A percentile compares a stretch with the other conserved stretches of the same genome.
These are phyloP conservation scores for Fomitopsis betulina DNA, from an alignment of 1,284 basidiomycete genomes.

Conservation along the genomic window DNA sequence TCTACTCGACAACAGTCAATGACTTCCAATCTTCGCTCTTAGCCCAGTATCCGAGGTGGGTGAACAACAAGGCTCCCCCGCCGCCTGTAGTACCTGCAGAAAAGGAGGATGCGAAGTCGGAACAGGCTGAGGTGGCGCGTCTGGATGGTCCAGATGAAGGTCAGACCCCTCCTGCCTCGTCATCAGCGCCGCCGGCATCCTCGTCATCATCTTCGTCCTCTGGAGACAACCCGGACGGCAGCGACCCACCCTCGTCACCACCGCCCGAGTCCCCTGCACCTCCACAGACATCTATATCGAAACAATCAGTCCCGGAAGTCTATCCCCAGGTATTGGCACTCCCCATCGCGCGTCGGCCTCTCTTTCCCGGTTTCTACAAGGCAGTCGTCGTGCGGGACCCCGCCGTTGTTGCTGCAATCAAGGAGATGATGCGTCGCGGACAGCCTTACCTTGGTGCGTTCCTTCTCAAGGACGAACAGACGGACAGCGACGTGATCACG, in stretches of 20 bases:
- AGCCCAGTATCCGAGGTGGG: constrained; percentile 26
- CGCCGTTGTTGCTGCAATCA: constrained; percentile 89
- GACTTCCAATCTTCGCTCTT: constrained; percentile 23
- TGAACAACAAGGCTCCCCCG: constrained; percentile 18
- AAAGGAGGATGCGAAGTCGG: constrained; percentile 12
- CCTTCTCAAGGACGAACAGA: constrained; percentile 91
- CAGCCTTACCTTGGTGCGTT: constrained; percentile 99
- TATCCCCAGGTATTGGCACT: constrained; percentile 96
- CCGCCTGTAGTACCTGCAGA: constrained; percentile 11
- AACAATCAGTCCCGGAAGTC: constrained; percentile 79
- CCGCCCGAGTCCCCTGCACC: constrained; percentile 31
- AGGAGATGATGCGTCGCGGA: constrained; percentile 94
- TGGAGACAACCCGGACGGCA: constrained; percentile 25
- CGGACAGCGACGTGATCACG: constrained; percentile 92
- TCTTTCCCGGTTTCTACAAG: constrained; percentile 98
- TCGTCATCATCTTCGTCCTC: constrained; percentile 25
- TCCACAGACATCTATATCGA: constrained; percentile 61
- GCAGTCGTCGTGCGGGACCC: constrained; percentile 91
- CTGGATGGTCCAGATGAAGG: constrained; percentile 23
- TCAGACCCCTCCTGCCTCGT: constrained; percentile 23
- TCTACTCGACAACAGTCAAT: constrained; percentile 27
- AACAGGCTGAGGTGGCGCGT: constrained; percentile 11
- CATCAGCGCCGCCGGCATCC: constrained; percentile 24
- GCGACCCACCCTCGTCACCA: constrained; percentile 28
- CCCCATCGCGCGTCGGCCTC: constrained; percentile 91